A percentile compares a stretch with the other conserved stretches of the same genome.
Evolutionary conservation across 768 basidiomycete species (phyloP).

Genomic region (Podaxis carcinomalis): DNA sequence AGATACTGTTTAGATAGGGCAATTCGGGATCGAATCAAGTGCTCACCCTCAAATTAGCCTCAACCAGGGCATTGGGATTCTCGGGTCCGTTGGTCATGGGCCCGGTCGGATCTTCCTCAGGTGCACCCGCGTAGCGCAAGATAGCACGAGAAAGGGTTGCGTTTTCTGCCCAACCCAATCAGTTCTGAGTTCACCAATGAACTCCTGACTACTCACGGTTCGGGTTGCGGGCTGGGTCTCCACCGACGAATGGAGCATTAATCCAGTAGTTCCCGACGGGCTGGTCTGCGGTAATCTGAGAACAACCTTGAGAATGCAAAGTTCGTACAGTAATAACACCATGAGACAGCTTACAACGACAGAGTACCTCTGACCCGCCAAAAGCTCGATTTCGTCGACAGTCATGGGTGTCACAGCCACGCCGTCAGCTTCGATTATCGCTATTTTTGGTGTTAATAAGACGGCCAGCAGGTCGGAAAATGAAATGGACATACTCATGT

Average conservation of each 20-base stretch:
- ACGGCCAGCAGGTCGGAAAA: conserved; percentile 27
- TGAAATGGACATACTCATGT: conserved; percentile 18
- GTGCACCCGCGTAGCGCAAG: conserved; percentile 37
- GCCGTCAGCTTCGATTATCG: conserved; percentile 23
- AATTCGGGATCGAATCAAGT: neutral
- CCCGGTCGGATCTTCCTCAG: conserved; percentile 26
- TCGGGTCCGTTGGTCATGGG: conserved; percentile 18
- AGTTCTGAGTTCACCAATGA: conserved; percentile 14
- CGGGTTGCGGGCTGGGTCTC: conserved; percentile 15
- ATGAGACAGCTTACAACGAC: conserved; percentile 17
- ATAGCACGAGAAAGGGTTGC: conserved; percentile 30
- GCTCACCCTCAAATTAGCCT: conserved; percentile 18
- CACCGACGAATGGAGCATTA: conserved; percentile 24
- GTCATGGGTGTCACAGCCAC: conserved; percentile 17
- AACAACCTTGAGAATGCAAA: neutral
- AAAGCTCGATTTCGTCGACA: conserved; percentile 33
- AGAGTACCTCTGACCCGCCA: conserved; percentile 27
- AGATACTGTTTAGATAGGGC: neutral
- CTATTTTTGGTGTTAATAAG: neutral
- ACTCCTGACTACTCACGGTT: neutral
- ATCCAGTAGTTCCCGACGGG: conserved; percentile 33
- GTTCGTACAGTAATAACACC: neutral
- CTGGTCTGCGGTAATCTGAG: conserved; percentile 19
- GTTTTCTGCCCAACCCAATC: conserved; percentile 16
- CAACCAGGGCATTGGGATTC: conserved; percentile 22